Conservation (phyloP, 2,329 filamentous ascomycete species). For the Furcasterigmium furcatum region DNA sequence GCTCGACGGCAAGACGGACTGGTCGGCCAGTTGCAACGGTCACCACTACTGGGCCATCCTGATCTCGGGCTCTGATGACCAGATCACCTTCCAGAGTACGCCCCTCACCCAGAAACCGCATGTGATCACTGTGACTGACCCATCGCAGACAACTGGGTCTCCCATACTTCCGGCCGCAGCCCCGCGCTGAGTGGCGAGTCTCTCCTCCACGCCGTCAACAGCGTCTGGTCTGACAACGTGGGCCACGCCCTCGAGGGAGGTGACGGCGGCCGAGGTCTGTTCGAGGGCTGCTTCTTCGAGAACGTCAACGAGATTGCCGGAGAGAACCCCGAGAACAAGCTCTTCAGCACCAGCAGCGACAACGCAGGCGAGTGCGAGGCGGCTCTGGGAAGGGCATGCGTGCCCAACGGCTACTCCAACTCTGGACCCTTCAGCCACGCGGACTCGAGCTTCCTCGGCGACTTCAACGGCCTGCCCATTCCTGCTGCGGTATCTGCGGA, state of each 20-base stretch:
- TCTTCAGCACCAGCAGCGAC: constrained; percentile 15
- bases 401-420: too few relatives aligned
- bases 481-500: too few relatives aligned
- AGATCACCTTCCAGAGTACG: too few relatives aligned
- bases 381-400: constrained; percentile 9
- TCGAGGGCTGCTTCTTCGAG: too few relatives aligned
- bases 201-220: constrained; percentile 25
- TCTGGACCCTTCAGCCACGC: too few relatives aligned
- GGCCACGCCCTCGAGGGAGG: constrained; percentile 23
- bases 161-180: constrained; percentile 18
- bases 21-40: too few relatives aligned
- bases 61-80: too few relatives aligned
- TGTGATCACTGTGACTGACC: too few relatives aligned
- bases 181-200: constrained; percentile 21
- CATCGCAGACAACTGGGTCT: constrained; percentile 16
- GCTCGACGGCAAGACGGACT: too few relatives aligned
- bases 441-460: too few relatives aligned
- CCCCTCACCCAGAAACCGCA: constrained; percentile 6
- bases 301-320: constrained; percentile 16
- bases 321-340: constrained; percentile 16
- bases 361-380: constrained; percentile 8
- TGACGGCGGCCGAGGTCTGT: constrained; percentile 14
- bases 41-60: too few relatives aligned
- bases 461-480: constrained; percentile 4
- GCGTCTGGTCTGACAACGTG: constrained; percentile 19